Evolutionary conservation across 768 basidiomycete species (phyloP).

Genomic region (Lactarius evosmus): DNA sequence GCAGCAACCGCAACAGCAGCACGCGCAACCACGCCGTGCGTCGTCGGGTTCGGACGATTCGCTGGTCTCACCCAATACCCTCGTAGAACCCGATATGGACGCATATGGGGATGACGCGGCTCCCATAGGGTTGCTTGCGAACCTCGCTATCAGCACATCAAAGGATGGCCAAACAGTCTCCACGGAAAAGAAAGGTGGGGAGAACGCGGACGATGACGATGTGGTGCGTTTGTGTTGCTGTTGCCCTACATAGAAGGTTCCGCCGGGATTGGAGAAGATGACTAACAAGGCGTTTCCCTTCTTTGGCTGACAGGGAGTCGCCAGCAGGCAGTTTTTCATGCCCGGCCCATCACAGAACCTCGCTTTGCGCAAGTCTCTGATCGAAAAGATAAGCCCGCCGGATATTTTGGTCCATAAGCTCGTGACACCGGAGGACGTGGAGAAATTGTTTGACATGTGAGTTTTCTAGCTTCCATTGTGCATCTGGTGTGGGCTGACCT

Average conservation of each 20-base stretch:
- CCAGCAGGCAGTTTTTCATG: constrained; percentile 76
- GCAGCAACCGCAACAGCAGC: neutral
- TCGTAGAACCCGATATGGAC: constrained; percentile 33
- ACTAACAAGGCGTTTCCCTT: neutral
- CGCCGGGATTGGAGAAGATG: too few relatives aligned
- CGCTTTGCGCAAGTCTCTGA: constrained; percentile 61
- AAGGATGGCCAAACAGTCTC: constrained; percentile 37
- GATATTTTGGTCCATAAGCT: constrained; percentile 80
- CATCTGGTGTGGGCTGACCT: neutral
- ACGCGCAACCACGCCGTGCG: constrained; percentile 4
- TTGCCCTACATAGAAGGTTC: constrained; percentile 29
- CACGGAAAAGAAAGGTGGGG: constrained; percentile 18
- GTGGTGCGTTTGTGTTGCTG: constrained; percentile 18
- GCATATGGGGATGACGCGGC: constrained; percentile 57
- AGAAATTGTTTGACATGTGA: constrained; percentile 80
- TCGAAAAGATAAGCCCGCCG: constrained; percentile 75
- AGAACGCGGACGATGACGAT: constrained; percentile 35
- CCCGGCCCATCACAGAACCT: constrained; percentile 78
- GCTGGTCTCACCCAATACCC: constrained; percentile 28
- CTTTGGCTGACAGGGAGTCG: constrained; percentile 56
- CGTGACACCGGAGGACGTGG: constrained; percentile 73
- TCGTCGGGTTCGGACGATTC: constrained; percentile 22
- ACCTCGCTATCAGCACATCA: constrained; percentile 60
- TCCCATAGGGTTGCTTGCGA: constrained; percentile 73
- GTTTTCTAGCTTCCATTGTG: constrained; percentile 33